These are phyloP conservation scores for Monosporascus sp. DNA, from an alignment of 2,329 filamentous ascomycete species.

Conservation along the genomic window DNA sequence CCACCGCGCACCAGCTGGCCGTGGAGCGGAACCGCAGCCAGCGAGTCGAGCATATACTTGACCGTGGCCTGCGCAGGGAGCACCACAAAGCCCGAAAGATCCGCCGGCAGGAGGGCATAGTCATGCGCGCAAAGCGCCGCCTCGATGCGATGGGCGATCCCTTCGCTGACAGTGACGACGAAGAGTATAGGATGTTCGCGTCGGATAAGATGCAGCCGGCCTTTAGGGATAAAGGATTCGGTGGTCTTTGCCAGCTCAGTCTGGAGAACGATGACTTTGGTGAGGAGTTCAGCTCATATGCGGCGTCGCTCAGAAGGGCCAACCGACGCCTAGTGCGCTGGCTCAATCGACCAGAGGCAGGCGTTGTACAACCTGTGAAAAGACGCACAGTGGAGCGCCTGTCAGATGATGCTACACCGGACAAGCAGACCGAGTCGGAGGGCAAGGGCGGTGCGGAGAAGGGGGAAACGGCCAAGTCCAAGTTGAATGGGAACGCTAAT, in stretches of 20 bases:
- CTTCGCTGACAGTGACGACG: slow-evolving; percentile 59
- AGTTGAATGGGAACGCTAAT: slow-evolving; percentile 31
- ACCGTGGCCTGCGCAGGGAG: slow-evolving; percentile 63
- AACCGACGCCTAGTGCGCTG: slow-evolving; percentile 65
- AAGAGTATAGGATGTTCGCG: slow-evolving; percentile 34
- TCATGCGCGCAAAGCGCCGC: slow-evolving; percentile 62
- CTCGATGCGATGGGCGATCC: slow-evolving; percentile 51
- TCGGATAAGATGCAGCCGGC: slow-evolving; percentile 25
- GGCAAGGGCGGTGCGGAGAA: slow-evolving; percentile 27
- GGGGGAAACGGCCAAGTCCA: slow-evolving; percentile 20
- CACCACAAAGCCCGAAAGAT: slow-evolving; percentile 59
- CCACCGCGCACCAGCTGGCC: slow-evolving; percentile 76
- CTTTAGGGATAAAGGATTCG: slow-evolving; percentile 54
- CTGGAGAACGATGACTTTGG: slow-evolving; percentile 69
- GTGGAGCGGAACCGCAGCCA: slow-evolving; percentile 74
- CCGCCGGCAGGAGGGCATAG: slow-evolving; percentile 59
- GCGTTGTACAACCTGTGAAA: slow-evolving; percentile 45
- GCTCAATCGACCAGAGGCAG: slow-evolving; percentile 46
- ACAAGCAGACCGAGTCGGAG: slow-evolving; percentile 22
- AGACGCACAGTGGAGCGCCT: slow-evolving; percentile 20
- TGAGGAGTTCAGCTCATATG: slow-evolving; percentile 64
- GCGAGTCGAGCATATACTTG: slow-evolving; percentile 76
- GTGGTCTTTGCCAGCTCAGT: slow-evolving; percentile 58
- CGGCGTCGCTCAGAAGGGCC: slow-evolving; percentile 59
- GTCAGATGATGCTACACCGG: slow-evolving; percentile 18